These are phyloP conservation scores for Trametes maxima DNA, from an alignment of 768 basidiomycete genomes.

Conservation along the genomic window DNA sequence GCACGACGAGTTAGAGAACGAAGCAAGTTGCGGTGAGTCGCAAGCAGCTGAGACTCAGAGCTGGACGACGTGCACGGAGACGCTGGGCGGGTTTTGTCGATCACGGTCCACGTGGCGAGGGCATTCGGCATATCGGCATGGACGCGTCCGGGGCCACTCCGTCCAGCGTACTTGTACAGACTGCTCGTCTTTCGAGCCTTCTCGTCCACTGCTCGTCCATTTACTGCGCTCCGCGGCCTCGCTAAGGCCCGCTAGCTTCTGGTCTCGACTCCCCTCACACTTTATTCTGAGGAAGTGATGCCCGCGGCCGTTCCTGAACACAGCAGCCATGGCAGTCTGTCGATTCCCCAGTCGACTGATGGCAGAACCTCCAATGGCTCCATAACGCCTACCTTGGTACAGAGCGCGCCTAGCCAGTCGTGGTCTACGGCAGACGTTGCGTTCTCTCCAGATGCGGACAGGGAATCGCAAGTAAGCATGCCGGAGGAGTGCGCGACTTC, in stretches of 20 bases:
- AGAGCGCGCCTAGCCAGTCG: constrained; percentile 5
- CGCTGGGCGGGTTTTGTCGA: background rate
- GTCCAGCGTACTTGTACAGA: background rate
- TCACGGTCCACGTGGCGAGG: constrained; percentile 6
- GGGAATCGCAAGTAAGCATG: constrained; percentile 13
- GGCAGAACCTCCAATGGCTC: constrained; percentile 10
- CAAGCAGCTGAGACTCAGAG: too few relatives aligned
- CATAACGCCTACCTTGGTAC: background rate
- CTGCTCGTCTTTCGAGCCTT: background rate
- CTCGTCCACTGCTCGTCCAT: too few relatives aligned
- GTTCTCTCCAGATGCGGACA: background rate
- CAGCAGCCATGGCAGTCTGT: constrained; percentile 8
- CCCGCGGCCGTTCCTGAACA: constrained; percentile 4
- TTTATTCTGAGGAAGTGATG: background rate
- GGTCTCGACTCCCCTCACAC: background rate
- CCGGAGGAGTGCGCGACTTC: background rate
- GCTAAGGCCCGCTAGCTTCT: background rate
- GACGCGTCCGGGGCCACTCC: background rate
- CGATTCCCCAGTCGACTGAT: constrained; percentile 10
- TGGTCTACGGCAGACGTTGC: constrained; percentile 3
- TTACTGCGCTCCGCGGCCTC: background rate
- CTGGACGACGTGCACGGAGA: too few relatives aligned
- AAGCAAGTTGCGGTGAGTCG: too few relatives aligned
- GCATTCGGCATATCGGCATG: constrained; percentile 1
- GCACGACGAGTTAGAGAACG: background rate